Evolutionary conservation across 2,329 filamentous ascomycete genomes (phyloP), one percentile per base, ranked within the genome.

Genomic region (Cladosporium cucumerinum): DNA sequence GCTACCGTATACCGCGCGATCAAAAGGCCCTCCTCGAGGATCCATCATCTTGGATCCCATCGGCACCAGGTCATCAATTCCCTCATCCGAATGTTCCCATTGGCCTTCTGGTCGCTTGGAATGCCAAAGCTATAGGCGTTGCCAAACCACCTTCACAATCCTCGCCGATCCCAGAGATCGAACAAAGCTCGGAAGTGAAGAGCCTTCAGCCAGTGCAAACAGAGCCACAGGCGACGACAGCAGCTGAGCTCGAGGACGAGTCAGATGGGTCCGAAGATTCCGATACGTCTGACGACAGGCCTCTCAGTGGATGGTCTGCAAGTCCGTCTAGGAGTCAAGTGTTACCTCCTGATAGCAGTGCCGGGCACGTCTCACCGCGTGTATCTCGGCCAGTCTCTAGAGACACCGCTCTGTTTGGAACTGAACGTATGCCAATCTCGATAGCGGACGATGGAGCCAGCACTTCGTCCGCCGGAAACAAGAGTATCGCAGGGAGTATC

Each of bases 21-120:
- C 87, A 89, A 69, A 71, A 74, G 51, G 69, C 76, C 10, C 75
- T 88, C 5, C 74, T 89, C 1, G 78, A 81, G 6, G 72, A 77
- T 12, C 66, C 75, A 6, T 76, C 81, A 18, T 83, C 72, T 7
- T 79, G 77, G 77, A 65, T 75, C 10, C 76, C 78, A 8, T 67
- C 78, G 11, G 67, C 72, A 18, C 72, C 76, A 4, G 78, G 79
- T 18, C 63, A 68, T 2, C 66, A 66, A 7, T 76, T 78, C 26
- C 77, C 78, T 5, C 61, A 67, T 21, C 74, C 75, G 7, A 80
- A 80, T 65, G 71, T 81, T 18, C 79, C 79, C 5, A 71, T 77
- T 3, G 65, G 70, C 5, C 70, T 77, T 10, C 71, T 80, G 11
- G 66, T 64, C 6, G 61, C 63, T 7, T 75, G 73, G 73, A 71